These are phyloP conservation scores for Rhododendron henanense DNA, from an alignment of 148 eudicot genomes.

Conservation along the genomic window DNA sequence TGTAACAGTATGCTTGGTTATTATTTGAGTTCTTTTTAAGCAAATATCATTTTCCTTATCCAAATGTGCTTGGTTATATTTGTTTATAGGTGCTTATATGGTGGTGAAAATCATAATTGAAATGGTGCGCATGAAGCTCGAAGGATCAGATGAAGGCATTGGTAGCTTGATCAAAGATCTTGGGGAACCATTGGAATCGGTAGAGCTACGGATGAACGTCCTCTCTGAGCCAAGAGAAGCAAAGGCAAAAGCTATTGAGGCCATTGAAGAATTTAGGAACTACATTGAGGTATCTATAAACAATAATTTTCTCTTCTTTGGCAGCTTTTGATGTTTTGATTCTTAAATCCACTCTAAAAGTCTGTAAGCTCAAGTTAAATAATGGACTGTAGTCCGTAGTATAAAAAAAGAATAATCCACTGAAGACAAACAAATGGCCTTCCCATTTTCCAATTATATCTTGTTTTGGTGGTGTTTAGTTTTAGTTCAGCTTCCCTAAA, in stretches of 20 bases:
- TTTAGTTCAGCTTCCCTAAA: neutral
- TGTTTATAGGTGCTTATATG: slow-evolving; percentile 76
- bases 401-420: neutral
- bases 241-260: slow-evolving; percentile 70
- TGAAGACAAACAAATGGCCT: neutral
- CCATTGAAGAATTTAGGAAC: slow-evolving; percentile 58
- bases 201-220: slow-evolving; percentile 71
- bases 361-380: neutral
- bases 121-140: slow-evolving; percentile 84
- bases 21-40: neutral
- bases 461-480: neutral
- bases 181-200: slow-evolving; percentile 71
- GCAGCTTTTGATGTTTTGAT: neutral
- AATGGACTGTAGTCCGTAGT: neutral
- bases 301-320: neutral
- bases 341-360: neutral
- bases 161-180: slow-evolving; percentile 80
- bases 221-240: slow-evolving; percentile 74
- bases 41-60: neutral
- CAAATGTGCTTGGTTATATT: neutral
- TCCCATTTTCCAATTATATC: neutral
- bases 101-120: slow-evolving; percentile 90
- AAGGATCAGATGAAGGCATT: slow-evolving; percentile 70
- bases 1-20: neutral
- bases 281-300: slow-evolving; percentile 52